phyloP scores from a whole-genome alignment of 2,329 filamentous ascomycete species.

The Plenodomus biglobosus region DNA sequence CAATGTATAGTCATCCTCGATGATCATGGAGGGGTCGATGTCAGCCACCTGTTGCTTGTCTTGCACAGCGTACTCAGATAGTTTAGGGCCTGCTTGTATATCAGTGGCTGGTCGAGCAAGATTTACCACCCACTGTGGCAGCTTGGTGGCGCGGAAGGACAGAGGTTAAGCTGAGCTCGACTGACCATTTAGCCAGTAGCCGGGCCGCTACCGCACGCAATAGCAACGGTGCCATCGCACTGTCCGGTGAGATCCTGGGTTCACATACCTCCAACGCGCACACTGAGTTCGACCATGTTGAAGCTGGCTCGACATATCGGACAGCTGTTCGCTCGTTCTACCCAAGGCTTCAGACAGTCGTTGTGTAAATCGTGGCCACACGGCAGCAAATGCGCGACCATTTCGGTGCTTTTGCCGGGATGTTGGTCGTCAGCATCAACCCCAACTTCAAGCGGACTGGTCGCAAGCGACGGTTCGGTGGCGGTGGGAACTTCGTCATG shows the following conservation, averaged over 20 bases:
- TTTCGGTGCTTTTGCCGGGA: conserved; percentile 16
- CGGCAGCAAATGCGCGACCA: conserved; percentile 65
- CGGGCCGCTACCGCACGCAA: conserved; percentile 19
- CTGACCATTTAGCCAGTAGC: conserved; percentile 36
- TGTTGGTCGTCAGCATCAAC: conserved; percentile 26
- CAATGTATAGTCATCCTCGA: conserved; percentile 66
- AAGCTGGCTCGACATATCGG: conserved; percentile 93
- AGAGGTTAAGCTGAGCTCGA: conserved; percentile 29
- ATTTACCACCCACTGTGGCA: conserved; percentile 7
- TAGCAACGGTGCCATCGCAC: conserved; percentile 19
- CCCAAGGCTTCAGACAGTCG: conserved; percentile 90
- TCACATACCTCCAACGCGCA: conserved; percentile 71
- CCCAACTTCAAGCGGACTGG: conserved; percentile 29
- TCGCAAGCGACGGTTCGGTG: conserved; percentile 29
- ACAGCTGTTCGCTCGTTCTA: conserved; percentile 94
- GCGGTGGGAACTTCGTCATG: conserved; percentile 50
- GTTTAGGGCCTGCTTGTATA: conserved; percentile 51
- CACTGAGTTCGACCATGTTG: conserved; percentile 83
- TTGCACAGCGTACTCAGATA: conserved; percentile 67
- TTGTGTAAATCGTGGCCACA: conserved; percentile 94
- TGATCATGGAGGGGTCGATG: conserved; percentile 77
- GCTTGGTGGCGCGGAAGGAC: conserved; percentile 6
- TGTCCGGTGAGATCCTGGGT: conserved; percentile 17
- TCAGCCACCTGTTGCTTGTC: conserved; percentile 89
- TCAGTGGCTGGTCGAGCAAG: conserved; percentile 14